Base-by-base conservation (phyloP, 2,329 filamentous ascomycete genomes). In the Aureobasidium leucospermi region DNA sequence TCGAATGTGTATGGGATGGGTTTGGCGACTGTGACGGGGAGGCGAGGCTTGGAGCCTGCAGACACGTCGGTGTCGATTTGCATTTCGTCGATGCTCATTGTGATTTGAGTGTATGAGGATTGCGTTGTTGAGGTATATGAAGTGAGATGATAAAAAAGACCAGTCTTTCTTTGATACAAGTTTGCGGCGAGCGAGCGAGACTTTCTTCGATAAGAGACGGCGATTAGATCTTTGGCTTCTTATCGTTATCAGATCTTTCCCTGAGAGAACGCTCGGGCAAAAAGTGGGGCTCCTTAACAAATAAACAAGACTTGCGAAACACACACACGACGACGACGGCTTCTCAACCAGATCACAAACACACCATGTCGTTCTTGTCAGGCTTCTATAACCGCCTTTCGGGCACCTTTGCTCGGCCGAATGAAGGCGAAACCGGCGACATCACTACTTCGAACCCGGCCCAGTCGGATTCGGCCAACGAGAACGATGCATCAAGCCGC, bases 1-100 rank as follows among this genome's bases (percentile, higher is more conserved):
- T 96, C 91, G 78, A 95, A 96, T 66, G 85, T 91, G 79, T 95
- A 96, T 9, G 92, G 91, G 6, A 88, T 95, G 4, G 90, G 87
- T 76, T 95, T 95, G 62, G 86, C 67, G 51, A 76, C 72, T 15
- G 56, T 60, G 32, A 63, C 53, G 48, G 62, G 60, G 7, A 63
- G 60, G 39, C 60, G 62, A 29, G 47, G 36, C 32, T 63, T 63
- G 38, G 56, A 46, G 34, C 49, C 59, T 7, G 59, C 28, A 11
- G 61, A 38, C n/a, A 52, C 48, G 3, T 58, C 43, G 29, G 47
- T 32, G 36, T 60, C 61, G 56, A 61, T 61, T 19, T 61, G 59
- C 49, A 49, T 56, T 38, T 63, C 61, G 34, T 59, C 58, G 58
- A 39, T 59, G 46, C 58, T 59, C 58, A 59, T 59, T 31, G 46